These are phyloP conservation scores for Hyphopichia buzzinii DNA, from an alignment of 1,139 yeast species.

Conservation along the genomic window DNA sequence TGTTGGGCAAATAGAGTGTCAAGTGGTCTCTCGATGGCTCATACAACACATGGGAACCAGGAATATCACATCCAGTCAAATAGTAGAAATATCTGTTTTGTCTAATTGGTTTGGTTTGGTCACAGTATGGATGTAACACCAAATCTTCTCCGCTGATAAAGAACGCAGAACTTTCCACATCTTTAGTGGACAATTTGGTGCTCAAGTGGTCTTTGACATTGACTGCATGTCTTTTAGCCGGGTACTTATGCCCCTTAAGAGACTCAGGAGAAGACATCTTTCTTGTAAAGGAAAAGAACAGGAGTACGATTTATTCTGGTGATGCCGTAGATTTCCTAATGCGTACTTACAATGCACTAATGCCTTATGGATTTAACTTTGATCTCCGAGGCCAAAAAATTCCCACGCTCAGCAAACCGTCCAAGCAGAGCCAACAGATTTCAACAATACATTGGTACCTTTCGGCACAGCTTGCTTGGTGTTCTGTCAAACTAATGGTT, in stretches of 20 bases:
- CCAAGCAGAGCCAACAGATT: too few species aligned
- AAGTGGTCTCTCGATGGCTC: constrained; percentile 53
- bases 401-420: too few species aligned
- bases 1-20: constrained; percentile 73
- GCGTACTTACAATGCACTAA: too few species aligned
- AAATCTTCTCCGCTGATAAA: constrained; percentile 68
- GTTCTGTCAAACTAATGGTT: too few species aligned
- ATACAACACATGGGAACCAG: constrained; percentile 72
- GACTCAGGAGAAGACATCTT: constrained; percentile 8
- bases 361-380: too few species aligned
- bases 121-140: constrained; percentile 72
- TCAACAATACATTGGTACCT: too few species aligned
- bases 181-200: constrained; percentile 13
- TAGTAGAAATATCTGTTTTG: constrained; percentile 91
- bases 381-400: too few species aligned
- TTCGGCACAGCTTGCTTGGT: too few species aligned
- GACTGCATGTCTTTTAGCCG: constrained; percentile 70
- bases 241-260: constrained; percentile 51
- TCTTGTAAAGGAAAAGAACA: not conserved
- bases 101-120: constrained; percentile 74
- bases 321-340: not conserved
- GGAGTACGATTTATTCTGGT: not conserved
- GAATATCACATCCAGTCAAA: constrained; percentile 79
- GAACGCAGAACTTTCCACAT: constrained; percentile 26
- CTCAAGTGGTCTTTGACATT: constrained; percentile 48